Conservation (phyloP, 129 eudicot species). For the Lactuca saligna region DNA sequence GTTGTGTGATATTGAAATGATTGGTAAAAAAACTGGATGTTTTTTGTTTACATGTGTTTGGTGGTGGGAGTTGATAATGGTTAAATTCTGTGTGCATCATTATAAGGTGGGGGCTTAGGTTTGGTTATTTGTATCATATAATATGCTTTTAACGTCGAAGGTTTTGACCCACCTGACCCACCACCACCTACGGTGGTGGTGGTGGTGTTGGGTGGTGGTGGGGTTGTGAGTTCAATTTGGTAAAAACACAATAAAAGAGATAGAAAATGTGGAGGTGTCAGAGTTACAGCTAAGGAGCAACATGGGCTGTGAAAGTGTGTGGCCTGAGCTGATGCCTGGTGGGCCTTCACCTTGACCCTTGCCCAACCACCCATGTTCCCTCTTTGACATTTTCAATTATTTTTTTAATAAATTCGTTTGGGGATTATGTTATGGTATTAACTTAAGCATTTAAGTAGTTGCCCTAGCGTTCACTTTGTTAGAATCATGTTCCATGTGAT, state of each 20-base stretch:
- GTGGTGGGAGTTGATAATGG: too few species aligned
- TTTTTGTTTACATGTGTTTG: too few species aligned
- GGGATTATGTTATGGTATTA: neutral
- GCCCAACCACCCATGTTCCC: conserved; percentile 40
- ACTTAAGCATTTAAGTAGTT: neutral
- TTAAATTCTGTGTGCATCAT: neutral
- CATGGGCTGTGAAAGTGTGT: conserved; percentile 39
- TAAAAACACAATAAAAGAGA: conserved; percentile 27
- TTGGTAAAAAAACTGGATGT: neutral
- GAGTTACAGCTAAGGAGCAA: conserved; percentile 40
- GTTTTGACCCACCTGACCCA: too few species aligned
- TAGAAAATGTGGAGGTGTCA: conserved; percentile 32
- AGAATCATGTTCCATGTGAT: neutral
- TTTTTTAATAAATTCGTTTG: neutral
- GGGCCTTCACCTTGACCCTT: conserved; percentile 26
- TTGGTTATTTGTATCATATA: conserved; percentile 17
- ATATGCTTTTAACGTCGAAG: conserved; percentile 13
- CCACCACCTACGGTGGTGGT: conserved; percentile 15
- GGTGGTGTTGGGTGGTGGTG: conserved; percentile 9
- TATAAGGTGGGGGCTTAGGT: conserved; percentile 9
- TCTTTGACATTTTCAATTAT: conserved; percentile 19
- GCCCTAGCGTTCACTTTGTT: neutral
- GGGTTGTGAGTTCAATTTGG: conserved; percentile 38
- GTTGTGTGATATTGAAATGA: neutral
- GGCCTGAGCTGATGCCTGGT: conserved; percentile 30